A percentile compares a stretch with the other conserved stretches of the same genome.
These are phyloP conservation scores for Bryoerythrophyllum caledonicum DNA, from an alignment of 225 moss, liverwort and hornwort species.

Conservation along the genomic window DNA sequence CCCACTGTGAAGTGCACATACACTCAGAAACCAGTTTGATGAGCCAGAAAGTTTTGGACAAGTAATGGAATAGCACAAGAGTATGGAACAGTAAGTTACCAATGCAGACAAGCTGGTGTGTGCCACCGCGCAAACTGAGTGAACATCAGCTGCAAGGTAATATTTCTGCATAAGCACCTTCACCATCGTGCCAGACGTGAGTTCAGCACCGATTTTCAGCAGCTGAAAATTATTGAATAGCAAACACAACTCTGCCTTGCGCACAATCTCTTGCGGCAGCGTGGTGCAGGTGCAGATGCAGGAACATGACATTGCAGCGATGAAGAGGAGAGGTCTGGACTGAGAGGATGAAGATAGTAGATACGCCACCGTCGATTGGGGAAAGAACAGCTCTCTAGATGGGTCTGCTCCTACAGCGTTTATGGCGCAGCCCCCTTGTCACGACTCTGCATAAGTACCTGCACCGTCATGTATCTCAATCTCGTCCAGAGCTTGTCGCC, in stretches of 20 bases:
- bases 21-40: not conserved
- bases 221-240: not conserved
- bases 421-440: conserved; percentile 34
- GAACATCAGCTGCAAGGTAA: conserved; percentile 43
- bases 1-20: conserved; percentile 33
- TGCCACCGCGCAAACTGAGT: not conserved
- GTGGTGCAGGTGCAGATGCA: conserved; percentile 67
- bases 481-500: not conserved
- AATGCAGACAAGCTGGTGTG: not conserved
- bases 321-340: not conserved
- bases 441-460: conserved; percentile 55
- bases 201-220: not conserved
- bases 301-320: conserved; percentile 46
- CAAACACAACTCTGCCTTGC: not conserved
- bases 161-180: conserved; percentile 52
- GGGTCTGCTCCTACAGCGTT: not conserved
- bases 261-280: conserved; percentile 17
- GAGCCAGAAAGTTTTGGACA: not conserved
- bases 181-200: conserved; percentile 29
- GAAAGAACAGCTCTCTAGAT: not conserved
- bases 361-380: not conserved
- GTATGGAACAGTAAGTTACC: conserved; percentile 16
- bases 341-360: not conserved
- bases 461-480: conserved; percentile 32
- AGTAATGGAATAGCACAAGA: not conserved